These are phyloP conservation scores for Candida incommunis DNA, from an alignment of 805 yeast genomes.

Conservation along the genomic window DNA sequence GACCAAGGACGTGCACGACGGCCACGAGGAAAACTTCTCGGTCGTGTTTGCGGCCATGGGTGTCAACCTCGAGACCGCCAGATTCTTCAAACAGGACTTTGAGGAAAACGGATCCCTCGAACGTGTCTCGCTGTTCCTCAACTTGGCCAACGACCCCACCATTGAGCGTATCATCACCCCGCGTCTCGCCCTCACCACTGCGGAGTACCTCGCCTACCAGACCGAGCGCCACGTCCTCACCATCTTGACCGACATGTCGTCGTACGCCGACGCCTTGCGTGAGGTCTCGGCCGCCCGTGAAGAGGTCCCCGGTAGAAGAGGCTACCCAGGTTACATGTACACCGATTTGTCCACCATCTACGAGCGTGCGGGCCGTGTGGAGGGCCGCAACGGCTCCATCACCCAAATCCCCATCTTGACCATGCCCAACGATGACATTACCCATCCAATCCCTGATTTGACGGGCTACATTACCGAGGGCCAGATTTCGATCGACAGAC, in stretches of 20 bases:
- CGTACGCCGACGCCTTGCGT: slow-evolving; percentile 99
- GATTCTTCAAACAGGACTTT: slow-evolving; percentile 98
- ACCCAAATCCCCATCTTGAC: slow-evolving; percentile 98
- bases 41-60: slow-evolving; percentile 99
- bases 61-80: slow-evolving; percentile 94
- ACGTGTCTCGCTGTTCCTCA: slow-evolving; percentile 91
- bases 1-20: slow-evolving; percentile 98
- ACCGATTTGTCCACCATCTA: slow-evolving; percentile 98
- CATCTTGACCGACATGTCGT: slow-evolving; percentile 96
- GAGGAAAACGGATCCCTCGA: slow-evolving; percentile 98
- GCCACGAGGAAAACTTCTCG: slow-evolving; percentile 98
- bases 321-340: slow-evolving; percentile 99
- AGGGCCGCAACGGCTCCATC: slow-evolving; percentile 98
- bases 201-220: slow-evolving; percentile 96
- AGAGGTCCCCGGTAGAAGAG: slow-evolving; percentile 99
- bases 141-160: slow-evolving; percentile 98
- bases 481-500: slow-evolving; percentile 95
- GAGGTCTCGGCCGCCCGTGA: slow-evolving; percentile 99
- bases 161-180: slow-evolving; percentile 99
- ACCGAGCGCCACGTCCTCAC: slow-evolving; percentile 98
- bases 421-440: slow-evolving; percentile 99
- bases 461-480: slow-evolving; percentile 99
- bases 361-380: slow-evolving; percentile 99
- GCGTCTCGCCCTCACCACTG: slow-evolving; percentile 95
- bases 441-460: slow-evolving; percentile 99